Base-by-base conservation (phyloP, 768 basidiomycete species). In the Obba rivulosa region DNA sequence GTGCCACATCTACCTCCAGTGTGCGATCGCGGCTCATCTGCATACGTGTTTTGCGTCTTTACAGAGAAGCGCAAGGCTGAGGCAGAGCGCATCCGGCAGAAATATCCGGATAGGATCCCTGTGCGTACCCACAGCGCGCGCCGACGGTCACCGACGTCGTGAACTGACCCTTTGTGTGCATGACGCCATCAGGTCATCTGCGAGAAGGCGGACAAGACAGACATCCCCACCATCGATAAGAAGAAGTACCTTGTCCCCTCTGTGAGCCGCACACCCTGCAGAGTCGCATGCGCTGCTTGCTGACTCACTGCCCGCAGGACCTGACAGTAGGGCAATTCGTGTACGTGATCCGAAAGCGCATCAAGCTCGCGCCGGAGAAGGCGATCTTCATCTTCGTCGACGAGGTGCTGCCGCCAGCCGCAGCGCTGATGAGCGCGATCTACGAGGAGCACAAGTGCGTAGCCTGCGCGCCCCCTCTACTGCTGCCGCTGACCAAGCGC, bases 341-440 rank as follows among this genome's bases (percentile, higher is more conserved):
- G 49, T 99, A 99, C 68, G 96, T 99, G 28, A 99, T 99, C 65
- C 86, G 96, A 63, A 99, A 99, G 78, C 88, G 96, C 53, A 99
- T 98, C 86, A 98, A 99, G 83, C 81, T 99, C 49, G 90, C 93
- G 20, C 94, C 96, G 25, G 96, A 99, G 81, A 97, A 97, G 74
- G 96, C 96, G 34, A 99, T 99, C 73, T 99, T 98, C 75, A 97
- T 99, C 70, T 99, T 98, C 62, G 96, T 99, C 44, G 93, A 99
- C 60, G 96, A 99, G 67, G 93, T 98, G 46, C 78, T 99, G 23
- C 96, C 96, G 38, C 96, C 96, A 37, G 98, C 96, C 1, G 96
- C 95, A 13, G 94, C 95, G 2, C 74, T 98, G 42, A 99, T 99
- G 96, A 93, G 91, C 62, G 85, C 92, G 48, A 97, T 99, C 63